phyloP scores from a whole-genome alignment of 75 land plant species.

The Sequoia sempervirens region DNA sequence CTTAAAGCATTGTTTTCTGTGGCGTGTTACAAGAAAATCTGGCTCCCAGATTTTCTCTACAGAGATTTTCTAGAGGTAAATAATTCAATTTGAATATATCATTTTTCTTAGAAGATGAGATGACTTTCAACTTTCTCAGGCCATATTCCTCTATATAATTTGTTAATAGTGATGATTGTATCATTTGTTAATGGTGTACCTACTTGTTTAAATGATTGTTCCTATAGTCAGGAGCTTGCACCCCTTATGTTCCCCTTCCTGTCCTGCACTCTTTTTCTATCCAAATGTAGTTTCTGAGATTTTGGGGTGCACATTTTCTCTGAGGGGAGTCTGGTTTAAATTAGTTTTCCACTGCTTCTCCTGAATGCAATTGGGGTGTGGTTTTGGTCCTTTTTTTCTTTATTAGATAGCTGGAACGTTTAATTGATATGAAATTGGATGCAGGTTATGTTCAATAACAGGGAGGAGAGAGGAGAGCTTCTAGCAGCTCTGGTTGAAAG shows the following conservation, averaged over 20 bases:
- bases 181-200: background rate
- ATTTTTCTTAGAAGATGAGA: background rate
- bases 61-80: slow-evolving; percentile 58
- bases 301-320: too few relatives aligned
- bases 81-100: background rate
- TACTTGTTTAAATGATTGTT: too few relatives aligned
- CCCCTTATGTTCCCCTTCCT: too few relatives aligned
- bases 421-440: background rate
- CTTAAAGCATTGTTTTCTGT: slow-evolving; percentile 42
- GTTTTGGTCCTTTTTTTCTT: too few relatives aligned
- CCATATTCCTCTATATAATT: too few relatives aligned
- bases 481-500: slow-evolving; percentile 36
- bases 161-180: too few relatives aligned
- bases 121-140: background rate
- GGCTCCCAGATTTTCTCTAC: slow-evolving; percentile 58
- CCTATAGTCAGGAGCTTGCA: too few relatives aligned
- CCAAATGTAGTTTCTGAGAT: too few relatives aligned
- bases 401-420: background rate
- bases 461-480: slow-evolving; percentile 61
- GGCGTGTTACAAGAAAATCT: slow-evolving; percentile 46
- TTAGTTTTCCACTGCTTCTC: too few relatives aligned
- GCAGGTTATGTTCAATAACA: slow-evolving; percentile 71
- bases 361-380: too few relatives aligned
- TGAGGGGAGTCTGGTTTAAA: too few relatives aligned
- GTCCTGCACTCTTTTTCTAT: too few relatives aligned